Percentiles rank a stretch among this genome's conserved stretches.
These are phyloP conservation scores for Yueomyces sinensis DNA, from an alignment of 805 yeast genomes.

Conservation along the genomic window DNA sequence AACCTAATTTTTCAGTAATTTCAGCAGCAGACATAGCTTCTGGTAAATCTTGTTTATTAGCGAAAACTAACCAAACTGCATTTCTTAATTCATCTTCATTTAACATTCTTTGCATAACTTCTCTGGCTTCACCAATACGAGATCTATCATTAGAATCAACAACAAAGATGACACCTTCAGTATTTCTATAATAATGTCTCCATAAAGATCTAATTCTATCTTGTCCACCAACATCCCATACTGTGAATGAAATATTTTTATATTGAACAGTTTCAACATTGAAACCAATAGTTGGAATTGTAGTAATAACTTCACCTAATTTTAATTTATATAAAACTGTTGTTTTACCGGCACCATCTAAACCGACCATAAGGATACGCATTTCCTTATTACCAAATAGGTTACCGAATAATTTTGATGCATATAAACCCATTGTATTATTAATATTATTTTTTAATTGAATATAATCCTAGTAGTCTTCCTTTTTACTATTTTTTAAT, in stretches of 20 bases:
- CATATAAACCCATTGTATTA: conserved; percentile 77
- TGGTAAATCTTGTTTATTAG: conserved; percentile 98
- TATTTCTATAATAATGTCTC: conserved; percentile 98
- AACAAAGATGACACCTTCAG: conserved; percentile 96
- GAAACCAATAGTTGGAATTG: conserved; percentile 95
- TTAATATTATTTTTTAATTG: background rate
- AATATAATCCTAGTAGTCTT: too few relatives aligned
- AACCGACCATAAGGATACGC: conserved; percentile 97
- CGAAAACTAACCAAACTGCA: conserved; percentile 88
- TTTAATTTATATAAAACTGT: conserved; percentile 90
- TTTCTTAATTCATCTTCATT: conserved; percentile 97
- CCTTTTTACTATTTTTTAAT: background rate
- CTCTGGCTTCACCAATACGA: conserved; percentile 96
- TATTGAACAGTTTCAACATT: conserved; percentile 96
- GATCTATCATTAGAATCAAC: conserved; percentile 98
- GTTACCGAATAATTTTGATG: conserved; percentile 89
- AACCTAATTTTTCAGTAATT: conserved; percentile 92
- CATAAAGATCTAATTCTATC: conserved; percentile 97
- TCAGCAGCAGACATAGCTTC: conserved; percentile 99
- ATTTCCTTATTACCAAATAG: conserved; percentile 96
- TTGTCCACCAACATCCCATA: conserved; percentile 99
- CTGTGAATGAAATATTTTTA: conserved; percentile 92
- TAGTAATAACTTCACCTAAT: conserved; percentile 91
- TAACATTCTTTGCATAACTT: conserved; percentile 95
- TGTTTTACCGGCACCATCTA: conserved; percentile 98